These are phyloP conservation scores for Schoenoplectus triqueter DNA, from an alignment of 202 grass and related monocot genomes.

Conservation along the genomic window DNA sequence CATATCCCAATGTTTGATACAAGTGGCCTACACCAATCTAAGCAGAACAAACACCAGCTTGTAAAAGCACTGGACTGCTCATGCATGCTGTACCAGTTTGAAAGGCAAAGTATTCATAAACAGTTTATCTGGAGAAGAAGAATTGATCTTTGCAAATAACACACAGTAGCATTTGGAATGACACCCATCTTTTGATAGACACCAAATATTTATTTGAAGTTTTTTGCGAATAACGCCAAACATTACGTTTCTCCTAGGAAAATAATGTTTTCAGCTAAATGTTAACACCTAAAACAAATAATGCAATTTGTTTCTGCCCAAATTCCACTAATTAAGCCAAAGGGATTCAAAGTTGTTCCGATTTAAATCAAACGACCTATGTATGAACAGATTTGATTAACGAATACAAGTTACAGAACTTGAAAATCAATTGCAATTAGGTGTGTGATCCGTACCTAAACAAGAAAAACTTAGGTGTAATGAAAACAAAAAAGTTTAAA, in stretches of 20 bases:
- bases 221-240: neutral
- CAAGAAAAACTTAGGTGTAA: neutral
- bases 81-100: neutral
- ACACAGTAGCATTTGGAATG: conserved; percentile 2
- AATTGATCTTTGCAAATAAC: neutral
- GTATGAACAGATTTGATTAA: neutral
- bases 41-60: conserved; percentile 7
- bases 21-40: conserved; percentile 1
- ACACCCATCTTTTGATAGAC: neutral
- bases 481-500: neutral
- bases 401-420: conserved; percentile 15
- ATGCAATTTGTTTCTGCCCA: conserved; percentile 22
- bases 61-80: neutral
- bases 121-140: neutral
- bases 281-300: neutral
- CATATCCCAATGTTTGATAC: conserved; percentile 8
- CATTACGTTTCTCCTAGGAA: neutral
- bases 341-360: conserved; percentile 9
- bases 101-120: neutral
- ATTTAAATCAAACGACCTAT: conserved; percentile 16
- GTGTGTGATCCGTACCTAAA: conserved; percentile 14
- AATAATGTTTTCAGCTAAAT: neutral
- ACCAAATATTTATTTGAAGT: neutral
- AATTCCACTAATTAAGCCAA: conserved; percentile 8
- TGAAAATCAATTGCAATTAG: neutral